Evolutionary conservation across 805 yeast genomes (phyloP), one percentile per base, ranked within the genome.

Genomic region (Danielia oregonensis): DNA sequence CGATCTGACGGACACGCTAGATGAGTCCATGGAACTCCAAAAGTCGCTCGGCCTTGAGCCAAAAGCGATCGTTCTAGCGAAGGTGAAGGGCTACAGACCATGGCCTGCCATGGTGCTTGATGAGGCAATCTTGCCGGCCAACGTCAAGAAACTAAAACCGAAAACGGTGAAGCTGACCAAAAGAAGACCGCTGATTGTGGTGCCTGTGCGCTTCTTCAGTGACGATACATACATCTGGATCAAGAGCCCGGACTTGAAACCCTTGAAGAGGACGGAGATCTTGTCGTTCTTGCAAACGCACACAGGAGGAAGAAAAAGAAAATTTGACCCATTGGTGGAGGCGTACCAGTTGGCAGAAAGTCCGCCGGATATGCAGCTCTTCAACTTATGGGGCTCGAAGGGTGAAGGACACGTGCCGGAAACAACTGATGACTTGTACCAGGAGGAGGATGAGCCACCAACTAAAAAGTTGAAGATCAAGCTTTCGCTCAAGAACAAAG

Each of bases 71-170:
- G 57, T 86, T 1, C 66, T 86, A 16, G 93, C 93, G 6, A 86
- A 86, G 57, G 78, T 86, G 30, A 86, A 85, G 51, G 94, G 95
- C 6, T 86, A 79, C 53, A 85, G 95, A 2, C 82, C 89, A 26
- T 86, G 96, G 96, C 96, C 96, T 0, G 88, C 89, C 2, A 79
- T 86, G 78, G 78, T 85, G 4, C 71, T 86, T 4, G 81, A 79
- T 1, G 73, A 65, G 39, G 68, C 70, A 12, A 57, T 75, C 6
- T 65, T 86, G 5, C 93, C 95, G 0, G 74, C 63, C 14, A 63
- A 69, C 45, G 74, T 85, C 18, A 44, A 60, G 17, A 55, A 59
- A 12, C 70, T 67, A 40, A 72, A 68, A 37, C 85, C 86, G 11
- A 74, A 74, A 44, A 44, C 60, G 14, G 46, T 59, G 21, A 51